These are phyloP conservation scores for Russula olivacea DNA, from an alignment of 768 basidiomycete species.

Conservation along the genomic window DNA sequence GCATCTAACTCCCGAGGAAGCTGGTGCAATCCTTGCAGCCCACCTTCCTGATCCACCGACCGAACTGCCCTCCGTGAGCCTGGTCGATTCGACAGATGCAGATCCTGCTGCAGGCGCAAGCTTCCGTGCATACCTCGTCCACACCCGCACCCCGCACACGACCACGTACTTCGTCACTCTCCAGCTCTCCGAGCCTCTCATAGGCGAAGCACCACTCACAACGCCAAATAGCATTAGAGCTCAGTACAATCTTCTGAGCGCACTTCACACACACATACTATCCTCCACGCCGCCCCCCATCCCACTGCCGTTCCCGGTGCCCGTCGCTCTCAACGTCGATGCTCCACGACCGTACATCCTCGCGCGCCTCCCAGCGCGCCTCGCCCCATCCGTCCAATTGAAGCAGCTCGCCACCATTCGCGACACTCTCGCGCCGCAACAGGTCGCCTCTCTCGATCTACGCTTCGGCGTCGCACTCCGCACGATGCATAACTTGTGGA, in stretches of 20 bases:
- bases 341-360: conserved; percentile 51
- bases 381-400: conserved; percentile 25
- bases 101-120: conserved; percentile 2
- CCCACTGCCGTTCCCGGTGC: conserved; percentile 31
- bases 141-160: background rate
- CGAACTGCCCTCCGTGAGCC: conserved; percentile 7
- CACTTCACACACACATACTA: conserved; percentile 32
- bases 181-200: conserved; percentile 7
- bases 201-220: conserved; percentile 13
- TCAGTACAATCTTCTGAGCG: conserved; percentile 28
- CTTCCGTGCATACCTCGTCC: conserved; percentile 13
- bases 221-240: conserved; percentile 26
- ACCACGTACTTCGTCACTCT: conserved; percentile 13
- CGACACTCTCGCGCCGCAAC: conserved; percentile 35
- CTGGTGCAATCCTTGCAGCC: conserved; percentile 5
- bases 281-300: conserved; percentile 42
- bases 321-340: conserved; percentile 43
- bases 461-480: conserved; percentile 55
- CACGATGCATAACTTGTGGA: conserved; percentile 63
- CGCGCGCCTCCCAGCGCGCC: conserved; percentile 25
- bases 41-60: conserved; percentile 14
- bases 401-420: conserved; percentile 35
- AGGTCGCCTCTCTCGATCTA: conserved; percentile 45
- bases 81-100: conserved; percentile 10
- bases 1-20: conserved; percentile 14